A percentile compares a stretch with the other conserved stretches of the same genome.
Conservation (phyloP, 208 protist genomes). For the Angomonas ambiguus region DNA sequence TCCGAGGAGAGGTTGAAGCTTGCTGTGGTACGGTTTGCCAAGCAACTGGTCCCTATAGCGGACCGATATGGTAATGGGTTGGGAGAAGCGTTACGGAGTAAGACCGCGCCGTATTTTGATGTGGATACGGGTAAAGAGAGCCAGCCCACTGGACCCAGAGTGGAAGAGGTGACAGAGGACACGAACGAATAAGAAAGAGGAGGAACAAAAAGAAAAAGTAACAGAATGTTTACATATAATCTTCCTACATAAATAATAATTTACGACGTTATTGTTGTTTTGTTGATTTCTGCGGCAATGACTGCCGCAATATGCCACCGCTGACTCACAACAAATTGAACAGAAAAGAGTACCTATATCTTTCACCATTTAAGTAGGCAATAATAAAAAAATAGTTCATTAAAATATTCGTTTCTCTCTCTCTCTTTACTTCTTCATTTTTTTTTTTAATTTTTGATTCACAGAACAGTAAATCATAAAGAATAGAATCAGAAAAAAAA, state of each 20-base stretch:
- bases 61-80: background rate
- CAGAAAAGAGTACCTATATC: too few relatives aligned
- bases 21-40: slow-evolving; percentile 30
- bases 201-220: slow-evolving; percentile 7
- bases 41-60: slow-evolving; percentile 2
- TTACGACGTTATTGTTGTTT: too few relatives aligned
- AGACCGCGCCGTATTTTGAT: background rate
- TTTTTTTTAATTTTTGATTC: background rate
- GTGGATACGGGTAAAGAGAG: background rate
- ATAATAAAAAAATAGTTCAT: too few relatives aligned
- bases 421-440: slow-evolving; percentile 6
- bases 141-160: background rate
- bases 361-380: too few relatives aligned
- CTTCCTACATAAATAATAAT: too few relatives aligned
- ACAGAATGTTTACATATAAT: background rate
- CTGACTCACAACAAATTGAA: too few relatives aligned
- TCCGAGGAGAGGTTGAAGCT: slow-evolving; percentile 59
- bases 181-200: background rate
- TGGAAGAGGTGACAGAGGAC: background rate
- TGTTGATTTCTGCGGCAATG: too few relatives aligned
- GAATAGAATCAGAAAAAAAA: background rate
- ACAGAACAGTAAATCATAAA: background rate
- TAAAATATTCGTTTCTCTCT: background rate
- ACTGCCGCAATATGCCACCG: too few relatives aligned
- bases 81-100: background rate